phyloP scores from a whole-genome alignment of 129 eudicot genomes.

The Chrysanthemum lavandulifolium region DNA sequence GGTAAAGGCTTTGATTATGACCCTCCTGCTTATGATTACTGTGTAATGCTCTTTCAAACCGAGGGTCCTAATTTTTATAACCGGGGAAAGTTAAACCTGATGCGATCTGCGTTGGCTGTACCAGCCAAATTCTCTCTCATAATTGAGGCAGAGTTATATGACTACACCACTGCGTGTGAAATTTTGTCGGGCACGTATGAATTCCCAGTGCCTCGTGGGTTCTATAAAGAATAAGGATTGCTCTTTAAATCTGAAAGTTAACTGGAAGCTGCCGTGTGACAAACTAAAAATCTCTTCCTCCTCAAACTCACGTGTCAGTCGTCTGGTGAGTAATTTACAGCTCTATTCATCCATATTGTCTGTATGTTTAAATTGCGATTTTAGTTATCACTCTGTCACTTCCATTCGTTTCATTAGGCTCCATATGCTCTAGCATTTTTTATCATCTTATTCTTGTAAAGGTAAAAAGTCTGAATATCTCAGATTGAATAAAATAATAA shows the following conservation, averaged over 20 bases:
- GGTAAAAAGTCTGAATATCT: too few species aligned
- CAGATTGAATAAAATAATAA: too few species aligned
- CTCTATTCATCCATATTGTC: too few species aligned
- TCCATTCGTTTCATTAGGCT: too few species aligned
- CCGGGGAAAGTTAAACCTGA: background rate
- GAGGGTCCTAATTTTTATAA: background rate
- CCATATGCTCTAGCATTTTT: too few species aligned
- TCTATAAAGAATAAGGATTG: background rate
- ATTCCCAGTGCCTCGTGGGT: background rate
- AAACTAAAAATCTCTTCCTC: background rate
- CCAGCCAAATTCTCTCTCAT: background rate
- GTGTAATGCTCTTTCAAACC: background rate
- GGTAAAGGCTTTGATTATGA: background rate
- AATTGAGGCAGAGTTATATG: background rate
- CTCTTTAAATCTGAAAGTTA: background rate
- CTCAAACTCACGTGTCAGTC: background rate
- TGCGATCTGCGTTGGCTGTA: background rate
- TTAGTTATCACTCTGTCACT: too few species aligned
- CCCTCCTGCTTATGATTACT: background rate
- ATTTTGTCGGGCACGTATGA: background rate
- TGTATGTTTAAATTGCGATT: too few species aligned
- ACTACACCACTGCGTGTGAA: background rate
- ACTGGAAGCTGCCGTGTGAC: background rate
- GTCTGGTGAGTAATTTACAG: background rate
- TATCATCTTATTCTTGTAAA: too few species aligned